These are phyloP conservation scores for Multifurca ochricompacta DNA, from an alignment of 768 basidiomycete genomes.

Conservation along the genomic window DNA sequence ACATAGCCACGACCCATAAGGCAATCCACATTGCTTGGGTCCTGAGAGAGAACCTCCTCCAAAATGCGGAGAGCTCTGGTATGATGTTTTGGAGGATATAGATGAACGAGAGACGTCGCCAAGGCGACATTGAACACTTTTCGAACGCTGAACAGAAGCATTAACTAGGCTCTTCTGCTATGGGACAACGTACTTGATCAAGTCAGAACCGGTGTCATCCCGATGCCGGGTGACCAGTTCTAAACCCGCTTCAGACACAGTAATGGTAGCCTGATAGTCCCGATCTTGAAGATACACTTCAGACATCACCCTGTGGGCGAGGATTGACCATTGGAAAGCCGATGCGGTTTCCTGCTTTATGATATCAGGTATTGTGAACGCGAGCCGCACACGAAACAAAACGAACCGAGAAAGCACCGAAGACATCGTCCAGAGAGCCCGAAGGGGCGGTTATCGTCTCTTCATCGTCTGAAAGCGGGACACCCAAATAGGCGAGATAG, in stretches of 20 bases:
- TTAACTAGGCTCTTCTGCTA: neutral
- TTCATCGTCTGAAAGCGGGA: slow-evolving; percentile 39
- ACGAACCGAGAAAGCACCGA: slow-evolving; percentile 56
- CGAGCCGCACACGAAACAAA: neutral
- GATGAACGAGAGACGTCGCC: slow-evolving; percentile 71
- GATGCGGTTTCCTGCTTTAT: slow-evolving; percentile 5
- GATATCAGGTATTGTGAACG: neutral
- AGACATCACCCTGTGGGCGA: slow-evolving; percentile 59
- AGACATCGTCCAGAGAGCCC: slow-evolving; percentile 40
- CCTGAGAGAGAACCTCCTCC: slow-evolving; percentile 56
- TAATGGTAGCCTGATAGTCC: slow-evolving; percentile 70
- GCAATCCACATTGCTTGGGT: slow-evolving; percentile 54
- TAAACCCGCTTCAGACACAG: slow-evolving; percentile 64
- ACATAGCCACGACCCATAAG: slow-evolving; percentile 75
- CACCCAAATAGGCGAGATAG: slow-evolving; percentile 58
- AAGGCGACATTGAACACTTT: slow-evolving; percentile 65
- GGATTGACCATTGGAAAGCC: slow-evolving; percentile 37
- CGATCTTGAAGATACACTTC: slow-evolving; percentile 58
- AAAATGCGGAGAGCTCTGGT: slow-evolving; percentile 65
- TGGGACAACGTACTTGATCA: slow-evolving; percentile 36
- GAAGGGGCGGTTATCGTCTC: slow-evolving; percentile 23
- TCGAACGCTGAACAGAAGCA: slow-evolving; percentile 39
- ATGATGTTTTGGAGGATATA: slow-evolving; percentile 89
- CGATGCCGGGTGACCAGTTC: slow-evolving; percentile 47
- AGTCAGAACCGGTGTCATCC: slow-evolving; percentile 45